A percentile compares a stretch with the other conserved stretches of the same genome.
Conservation (phyloP, 2,329 filamentous ascomycete species). For the Colletotrichum abscissum region DNA sequence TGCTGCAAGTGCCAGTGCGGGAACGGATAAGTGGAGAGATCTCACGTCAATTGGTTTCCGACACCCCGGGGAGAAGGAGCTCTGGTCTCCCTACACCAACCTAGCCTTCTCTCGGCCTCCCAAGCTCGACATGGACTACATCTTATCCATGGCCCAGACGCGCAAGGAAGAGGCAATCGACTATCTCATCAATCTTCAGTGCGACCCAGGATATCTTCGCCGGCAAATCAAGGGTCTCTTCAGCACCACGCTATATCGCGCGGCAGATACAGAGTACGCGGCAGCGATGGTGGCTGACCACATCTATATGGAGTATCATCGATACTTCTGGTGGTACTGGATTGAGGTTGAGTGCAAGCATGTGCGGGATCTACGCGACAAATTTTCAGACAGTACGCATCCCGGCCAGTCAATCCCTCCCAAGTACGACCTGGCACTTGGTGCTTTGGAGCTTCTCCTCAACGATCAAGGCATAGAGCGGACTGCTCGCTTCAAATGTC, state of each 20-base stretch:
- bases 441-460: background rate
- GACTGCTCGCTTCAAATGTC: fast-evolving
- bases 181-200: background rate
- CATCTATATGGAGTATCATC: no score
- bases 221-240: background rate
- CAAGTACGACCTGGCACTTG: background rate
- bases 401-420: background rate
- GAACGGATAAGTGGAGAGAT: background rate
- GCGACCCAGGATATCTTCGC: background rate
- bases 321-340: background rate
- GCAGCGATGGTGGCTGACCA: background rate
- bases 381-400: background rate
- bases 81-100: background rate
- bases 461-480: fast-evolving
- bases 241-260: background rate
- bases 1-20: background rate
- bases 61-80: background rate
- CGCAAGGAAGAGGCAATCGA: background rate
- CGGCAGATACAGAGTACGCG: fast-evolving
- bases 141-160: background rate
- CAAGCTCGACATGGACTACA: background rate
- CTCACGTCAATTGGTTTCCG: background rate
- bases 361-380: background rate
- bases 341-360: background rate
- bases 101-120: background rate